Evolutionary conservation across 1,284 basidiomycete species (phyloP).

Genomic region (Moesziomyces sp.): DNA sequence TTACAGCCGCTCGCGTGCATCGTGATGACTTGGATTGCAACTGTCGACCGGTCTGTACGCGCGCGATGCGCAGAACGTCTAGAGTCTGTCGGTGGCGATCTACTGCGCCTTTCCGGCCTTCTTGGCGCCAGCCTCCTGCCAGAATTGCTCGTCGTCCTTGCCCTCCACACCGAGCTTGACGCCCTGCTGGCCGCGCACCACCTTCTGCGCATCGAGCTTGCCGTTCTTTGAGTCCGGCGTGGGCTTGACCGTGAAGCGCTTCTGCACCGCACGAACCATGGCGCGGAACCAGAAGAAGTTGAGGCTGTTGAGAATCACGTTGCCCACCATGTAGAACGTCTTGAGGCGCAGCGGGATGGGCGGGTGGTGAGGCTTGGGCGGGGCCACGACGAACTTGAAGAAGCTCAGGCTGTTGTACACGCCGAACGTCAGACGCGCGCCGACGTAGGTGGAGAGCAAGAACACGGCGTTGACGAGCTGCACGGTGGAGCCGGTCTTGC

Average conservation of each 20-base stretch:
- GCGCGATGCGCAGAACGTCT: neutral
- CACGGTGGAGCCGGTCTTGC: slow-evolving; percentile 63
- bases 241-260: slow-evolving; percentile 59
- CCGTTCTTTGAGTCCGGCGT: slow-evolving; percentile 2
- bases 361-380: slow-evolving; percentile 46
- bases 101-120: slow-evolving; percentile 35
- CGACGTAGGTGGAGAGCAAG: slow-evolving; percentile 64
- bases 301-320: slow-evolving; percentile 57
- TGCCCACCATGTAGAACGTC: slow-evolving; percentile 56
- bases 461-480: slow-evolving; percentile 68
- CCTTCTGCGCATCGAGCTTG: slow-evolving; percentile 42
- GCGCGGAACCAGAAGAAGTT: slow-evolving; percentile 69
- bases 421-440: slow-evolving; percentile 65
- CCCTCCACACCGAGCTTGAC: slow-evolving; percentile 47
- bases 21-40: neutral
- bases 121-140: slow-evolving; percentile 46
- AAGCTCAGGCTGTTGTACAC: slow-evolving; percentile 65
- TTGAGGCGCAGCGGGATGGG: slow-evolving; percentile 32
- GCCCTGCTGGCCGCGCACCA: slow-evolving; percentile 49
- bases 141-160: slow-evolving; percentile 52
- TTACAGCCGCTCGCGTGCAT: neutral
- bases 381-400: slow-evolving; percentile 57
- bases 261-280: slow-evolving; percentile 67
- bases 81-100: neutral
- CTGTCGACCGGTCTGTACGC: neutral